phyloP scores from a whole-genome alignment of 2,329 filamentous ascomycete genomes.

The Sodiomyces alkalinus region DNA sequence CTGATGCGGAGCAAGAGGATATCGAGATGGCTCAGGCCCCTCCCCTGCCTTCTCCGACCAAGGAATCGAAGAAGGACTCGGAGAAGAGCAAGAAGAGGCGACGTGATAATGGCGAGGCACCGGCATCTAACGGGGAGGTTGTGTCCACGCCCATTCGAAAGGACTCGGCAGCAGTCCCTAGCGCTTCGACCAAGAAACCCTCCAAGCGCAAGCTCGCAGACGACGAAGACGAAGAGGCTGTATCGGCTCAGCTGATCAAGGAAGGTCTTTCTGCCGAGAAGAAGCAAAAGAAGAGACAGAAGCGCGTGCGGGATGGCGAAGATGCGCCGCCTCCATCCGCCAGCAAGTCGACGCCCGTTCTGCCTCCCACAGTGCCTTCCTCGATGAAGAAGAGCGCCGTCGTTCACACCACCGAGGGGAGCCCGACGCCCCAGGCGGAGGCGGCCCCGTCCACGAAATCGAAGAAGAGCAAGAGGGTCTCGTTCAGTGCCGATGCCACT shows the following conservation, averaged over 20 bases:
- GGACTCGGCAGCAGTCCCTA: no score
- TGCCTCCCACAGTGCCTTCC: slow-evolving; percentile 16
- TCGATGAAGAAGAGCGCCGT: slow-evolving; percentile 5
- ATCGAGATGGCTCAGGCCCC: slow-evolving; percentile 28
- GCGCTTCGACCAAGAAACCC: slow-evolving; percentile 5
- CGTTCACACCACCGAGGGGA: slow-evolving; percentile 9
- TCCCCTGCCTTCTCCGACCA: slow-evolving; percentile 11
- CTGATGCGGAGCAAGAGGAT: slow-evolving; percentile 24
- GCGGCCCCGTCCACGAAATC: slow-evolving; percentile 11
- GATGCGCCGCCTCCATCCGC: slow-evolving; percentile 7
- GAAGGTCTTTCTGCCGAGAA: slow-evolving; percentile 19
- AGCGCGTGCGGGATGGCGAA: slow-evolving; percentile 15
- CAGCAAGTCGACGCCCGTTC: slow-evolving; percentile 12
- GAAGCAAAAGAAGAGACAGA: slow-evolving; percentile 26
- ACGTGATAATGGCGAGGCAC: no score
- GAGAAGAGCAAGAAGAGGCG: slow-evolving; percentile 19
- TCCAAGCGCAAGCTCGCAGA: slow-evolving; percentile 8
- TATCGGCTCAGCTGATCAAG: slow-evolving; percentile 18
- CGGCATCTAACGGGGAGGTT: not conserved
- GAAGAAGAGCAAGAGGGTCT: slow-evolving; percentile 15
- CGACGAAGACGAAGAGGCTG: slow-evolving; percentile 21
- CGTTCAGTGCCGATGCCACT: slow-evolving; percentile 9
- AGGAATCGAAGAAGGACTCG: slow-evolving; percentile 19
- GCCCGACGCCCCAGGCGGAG: slow-evolving; percentile 11
- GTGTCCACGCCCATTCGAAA: slow-evolving; percentile 3